Evolutionary conservation across 352 stramenopile genomes (phyloP).

Genomic region (Pythium volutum): DNA sequence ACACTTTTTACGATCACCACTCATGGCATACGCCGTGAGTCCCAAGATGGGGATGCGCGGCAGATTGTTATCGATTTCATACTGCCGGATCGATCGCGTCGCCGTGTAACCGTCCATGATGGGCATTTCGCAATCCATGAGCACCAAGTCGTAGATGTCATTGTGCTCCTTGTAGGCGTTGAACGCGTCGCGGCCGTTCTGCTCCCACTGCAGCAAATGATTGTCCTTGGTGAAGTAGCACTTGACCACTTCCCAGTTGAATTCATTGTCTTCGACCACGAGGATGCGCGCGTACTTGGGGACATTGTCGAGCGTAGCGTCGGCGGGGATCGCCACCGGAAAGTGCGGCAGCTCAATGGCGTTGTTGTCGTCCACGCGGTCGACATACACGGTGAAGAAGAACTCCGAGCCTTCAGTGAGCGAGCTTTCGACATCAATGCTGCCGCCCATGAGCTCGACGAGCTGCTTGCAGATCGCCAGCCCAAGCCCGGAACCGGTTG

Average conservation of each 20-base stretch:
- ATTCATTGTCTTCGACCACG: slow-evolving; percentile 88
- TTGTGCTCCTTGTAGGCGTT: slow-evolving; percentile 74
- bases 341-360: slow-evolving; percentile 43
- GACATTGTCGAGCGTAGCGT: slow-evolving; percentile 31
- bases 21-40: slow-evolving; percentile 86
- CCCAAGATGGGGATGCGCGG: slow-evolving; percentile 76
- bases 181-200: slow-evolving; percentile 69
- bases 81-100: slow-evolving; percentile 65
- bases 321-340: slow-evolving; percentile 31
- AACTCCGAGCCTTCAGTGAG: slow-evolving; percentile 80
- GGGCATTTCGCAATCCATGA: slow-evolving; percentile 89
- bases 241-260: slow-evolving; percentile 90
- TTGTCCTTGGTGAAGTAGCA: slow-evolving; percentile 83
- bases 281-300: slow-evolving; percentile 74
- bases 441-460: slow-evolving; percentile 84
- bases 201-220: slow-evolving; percentile 79
- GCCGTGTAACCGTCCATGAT: slow-evolving; percentile 85
- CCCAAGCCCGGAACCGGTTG: slow-evolving; percentile 81
- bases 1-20: slow-evolving; percentile 78
- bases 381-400: slow-evolving; percentile 79
- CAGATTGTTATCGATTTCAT: slow-evolving; percentile 65
- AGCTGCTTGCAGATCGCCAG: slow-evolving; percentile 88
- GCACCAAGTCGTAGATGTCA: slow-evolving; percentile 69
- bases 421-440: slow-evolving; percentile 83
- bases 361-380: slow-evolving; percentile 44